Evolutionary conservation across 2,329 filamentous ascomycete species (phyloP), one percentile per base, ranked within the genome.

Genomic region (Chlorencoelia australis): DNA sequence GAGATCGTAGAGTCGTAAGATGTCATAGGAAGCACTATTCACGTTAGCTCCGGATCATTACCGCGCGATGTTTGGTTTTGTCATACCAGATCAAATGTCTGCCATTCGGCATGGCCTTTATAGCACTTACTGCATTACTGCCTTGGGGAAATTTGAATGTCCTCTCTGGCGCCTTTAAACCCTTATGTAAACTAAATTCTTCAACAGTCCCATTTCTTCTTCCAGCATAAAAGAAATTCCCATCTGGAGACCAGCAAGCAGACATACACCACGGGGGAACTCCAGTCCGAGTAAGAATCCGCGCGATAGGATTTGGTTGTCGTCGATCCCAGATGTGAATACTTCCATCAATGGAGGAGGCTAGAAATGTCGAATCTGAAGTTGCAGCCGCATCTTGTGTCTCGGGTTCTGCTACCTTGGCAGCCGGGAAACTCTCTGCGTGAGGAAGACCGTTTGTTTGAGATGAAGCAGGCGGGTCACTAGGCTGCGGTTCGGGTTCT

Each of bases 191-290:
- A 52, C 77, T 86, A 60, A 83, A 98, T 60, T 98, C 91, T 49
- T 98, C 91, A 0, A 98, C 91, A 0, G 86, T 93, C 34, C 75
- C 75, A 59, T 96, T 96, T 40, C 91, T 72, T 18, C 91, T 71
- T 1, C 91, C 91, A 0, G 83, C 88, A 60, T 94, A 98, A 51
- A 98, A 88, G 59, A 76, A 86, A 60, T 96, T 96, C 10, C 91
- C 91, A 56, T 95, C 84, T 0, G 87, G 87, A 37, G 82, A 89
- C 91, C 91, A 98, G 63, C 87, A 94, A 1, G 87, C 86, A 47
- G 85, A 88, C 78, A 94, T 95, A 59, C 89, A 96, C 89, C 89
- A 98, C 0, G 89, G 91, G 1, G 91, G 89, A 1, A 86, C 83
- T 13, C 78, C 77, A 8, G 76, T 73, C 8, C 78, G 69, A 13